These are phyloP conservation scores for Mucor saturninus DNA, from an alignment of 371 early-diverging fungal genomes.

Conservation along the genomic window DNA sequence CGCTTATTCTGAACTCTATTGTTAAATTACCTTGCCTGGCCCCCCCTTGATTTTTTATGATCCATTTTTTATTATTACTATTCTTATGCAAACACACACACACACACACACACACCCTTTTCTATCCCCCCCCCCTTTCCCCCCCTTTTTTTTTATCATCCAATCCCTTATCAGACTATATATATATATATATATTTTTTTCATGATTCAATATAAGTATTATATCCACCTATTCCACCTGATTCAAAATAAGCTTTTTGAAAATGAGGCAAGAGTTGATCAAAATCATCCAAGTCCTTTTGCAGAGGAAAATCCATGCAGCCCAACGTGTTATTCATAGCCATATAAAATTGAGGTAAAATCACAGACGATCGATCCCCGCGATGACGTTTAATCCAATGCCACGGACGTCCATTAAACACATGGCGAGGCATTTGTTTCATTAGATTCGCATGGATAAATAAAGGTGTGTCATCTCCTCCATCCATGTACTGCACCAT, in stretches of 20 bases:
- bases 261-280: constrained; percentile 30
- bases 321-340: constrained; percentile 3
- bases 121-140: not conserved
- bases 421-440: constrained; percentile 37
- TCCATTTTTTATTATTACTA: not conserved
- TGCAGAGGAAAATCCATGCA: constrained; percentile 39
- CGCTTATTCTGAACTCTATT: constrained; percentile 17
- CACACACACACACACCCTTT: constrained; percentile 1
- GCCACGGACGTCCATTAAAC: constrained; percentile 42
- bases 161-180: not conserved
- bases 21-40: not conserved
- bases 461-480: constrained; percentile 23
- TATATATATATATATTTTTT: not conserved
- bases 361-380: constrained; percentile 18
- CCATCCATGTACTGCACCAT: constrained; percentile 40
- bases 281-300: constrained; percentile 25
- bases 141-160: not conserved
- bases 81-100: not conserved
- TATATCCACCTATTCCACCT: constrained; percentile 31
- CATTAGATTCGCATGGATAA: constrained; percentile 49
- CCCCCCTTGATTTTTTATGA: not conserved
- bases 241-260: constrained; percentile 37
- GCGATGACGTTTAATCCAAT: constrained; percentile 32
- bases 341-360: constrained; percentile 8
- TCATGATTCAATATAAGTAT: not conserved